Conservation (phyloP, 768 basidiomycete genomes). For the Rossbeevera mucosa region DNA sequence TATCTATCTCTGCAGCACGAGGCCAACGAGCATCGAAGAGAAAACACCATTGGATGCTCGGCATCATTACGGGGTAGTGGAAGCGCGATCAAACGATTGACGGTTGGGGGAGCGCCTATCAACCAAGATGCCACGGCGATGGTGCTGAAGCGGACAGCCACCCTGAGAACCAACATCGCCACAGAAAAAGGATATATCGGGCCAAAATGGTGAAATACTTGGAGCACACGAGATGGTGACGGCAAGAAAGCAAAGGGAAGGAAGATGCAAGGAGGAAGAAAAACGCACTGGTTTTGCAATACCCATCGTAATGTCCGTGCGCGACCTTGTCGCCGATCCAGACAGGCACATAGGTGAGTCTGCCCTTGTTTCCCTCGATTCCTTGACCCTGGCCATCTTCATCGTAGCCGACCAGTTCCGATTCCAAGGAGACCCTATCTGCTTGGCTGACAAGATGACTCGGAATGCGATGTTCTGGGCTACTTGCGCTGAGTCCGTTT, state of each 20-base stretch:
- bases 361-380: constrained; percentile 39
- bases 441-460: constrained; percentile 48
- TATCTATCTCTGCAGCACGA: not conserved
- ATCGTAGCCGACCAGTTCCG: constrained; percentile 56
- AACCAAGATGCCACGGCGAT: not conserved
- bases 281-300: constrained; percentile 91
- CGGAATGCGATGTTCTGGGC: constrained; percentile 39
- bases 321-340: constrained; percentile 89
- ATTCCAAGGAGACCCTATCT: constrained; percentile 64
- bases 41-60: not conserved
- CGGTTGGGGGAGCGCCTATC: not conserved
- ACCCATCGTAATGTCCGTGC: constrained; percentile 93
- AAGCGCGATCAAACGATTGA: constrained; percentile 9
- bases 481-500: constrained; percentile 4
- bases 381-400: constrained; percentile 43
- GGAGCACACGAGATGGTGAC: not conserved
- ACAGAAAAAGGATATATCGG: constrained; percentile 7
- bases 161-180: not conserved
- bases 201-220: not conserved
- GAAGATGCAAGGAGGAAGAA: not conserved
- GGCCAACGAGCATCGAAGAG: not conserved
- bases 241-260: not conserved
- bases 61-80: not conserved
- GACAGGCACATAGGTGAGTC: constrained; percentile 78
- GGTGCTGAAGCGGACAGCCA: constrained; percentile 2